Base-by-base conservation (phyloP, 352 stramenopile species). In the Phytophthora constricta region DNA sequence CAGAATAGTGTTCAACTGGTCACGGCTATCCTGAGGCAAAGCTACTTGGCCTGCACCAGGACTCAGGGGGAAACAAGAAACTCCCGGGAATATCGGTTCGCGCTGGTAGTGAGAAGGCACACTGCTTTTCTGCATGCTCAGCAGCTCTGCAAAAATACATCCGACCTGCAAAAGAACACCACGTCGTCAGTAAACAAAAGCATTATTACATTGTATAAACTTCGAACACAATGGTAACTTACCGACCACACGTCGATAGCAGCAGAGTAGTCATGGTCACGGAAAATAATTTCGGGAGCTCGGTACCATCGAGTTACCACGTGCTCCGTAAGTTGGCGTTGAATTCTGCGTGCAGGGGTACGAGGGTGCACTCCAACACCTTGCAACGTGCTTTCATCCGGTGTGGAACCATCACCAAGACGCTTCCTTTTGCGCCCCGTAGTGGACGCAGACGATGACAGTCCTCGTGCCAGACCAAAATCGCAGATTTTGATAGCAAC, bases 41-140 rank as follows among this genome's bases (percentile, higher is more conserved):
- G 86, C 86, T 10, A 89, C 80, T 47, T 94, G 86, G 9, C 84
- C 83, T 25, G 82, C 84, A 13, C 87, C 87, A 47, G 87, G 87
- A 43, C 86, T 94, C 33, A 96, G 57, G 26, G 86, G 87, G 57
- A 96, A 96, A 61, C 87, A 98, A 42, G 91, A 97, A 5, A 97
- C 94, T 37, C 96, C 96, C 1, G 96, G 96, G 79, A 99, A 99
- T 27, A 99, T 69, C 43, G 96, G 95, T 41, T 97, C 87, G 31
- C 96, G 86, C 70, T 98, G 90, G 82, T 98, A 95, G 72, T 98
- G 97, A 45, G 88, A 97, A 50, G 93, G 89, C 49, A 98, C 91
- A 70, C 90, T 98, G 59, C 87, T 97, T 82, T 98, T 96, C 74
- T 99, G 94, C 96, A 99, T 99, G 64, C 91, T 98, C 48, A 98